Evolutionary conservation across 371 early-diverging fungal genomes (phyloP), one percentile per base, ranked within the genome.

Genomic region (Mortierella sp.): DNA sequence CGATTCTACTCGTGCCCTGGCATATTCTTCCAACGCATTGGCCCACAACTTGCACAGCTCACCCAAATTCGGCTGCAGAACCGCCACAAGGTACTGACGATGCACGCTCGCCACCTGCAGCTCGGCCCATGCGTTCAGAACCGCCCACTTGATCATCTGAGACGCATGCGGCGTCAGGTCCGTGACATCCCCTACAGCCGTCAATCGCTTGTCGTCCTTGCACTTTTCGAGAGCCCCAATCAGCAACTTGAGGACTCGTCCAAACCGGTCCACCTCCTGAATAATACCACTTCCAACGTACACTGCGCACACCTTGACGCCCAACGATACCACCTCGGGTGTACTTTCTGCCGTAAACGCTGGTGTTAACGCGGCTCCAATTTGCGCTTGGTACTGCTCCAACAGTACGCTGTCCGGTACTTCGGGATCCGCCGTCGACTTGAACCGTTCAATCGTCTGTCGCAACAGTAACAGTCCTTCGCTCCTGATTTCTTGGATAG

Each of bases 301-400:
- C 4, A 88, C 87, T 0, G 94, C 93, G 59, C 91, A 91, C 2
- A 94, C 95, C 47, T 90, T 85, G 16, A 94, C 93, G 19, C 94
- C 96, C 25, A 89, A 79, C 25, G 92, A 88, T 0, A 90, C 88
- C 47, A 94, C 86, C 55, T 93, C 91, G 0, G 95, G 91, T 0
- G 90, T 85, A 1, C 92, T 86, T 47, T 96, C 94, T 0, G 87
- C 79, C 0, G 88, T 85, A 71, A 96, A 94, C 7, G 94, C 94
- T 5, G 96, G 96, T 0, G 94, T 93, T 37, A 96, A 79, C 0
- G 96, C 94, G 2, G 95, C 92, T 28, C 91, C 90, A 49, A 95
- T 94, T 73, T 95, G 96, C 0, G 96, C 85, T 67, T 94, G 94
- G 68, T 94, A 96, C 63, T 95, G 95, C 71, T 94, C 96, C 47